Evolutionary conservation across 306 rosid genomes (phyloP).

Genomic region (Citrullus mucosospermus): DNA sequence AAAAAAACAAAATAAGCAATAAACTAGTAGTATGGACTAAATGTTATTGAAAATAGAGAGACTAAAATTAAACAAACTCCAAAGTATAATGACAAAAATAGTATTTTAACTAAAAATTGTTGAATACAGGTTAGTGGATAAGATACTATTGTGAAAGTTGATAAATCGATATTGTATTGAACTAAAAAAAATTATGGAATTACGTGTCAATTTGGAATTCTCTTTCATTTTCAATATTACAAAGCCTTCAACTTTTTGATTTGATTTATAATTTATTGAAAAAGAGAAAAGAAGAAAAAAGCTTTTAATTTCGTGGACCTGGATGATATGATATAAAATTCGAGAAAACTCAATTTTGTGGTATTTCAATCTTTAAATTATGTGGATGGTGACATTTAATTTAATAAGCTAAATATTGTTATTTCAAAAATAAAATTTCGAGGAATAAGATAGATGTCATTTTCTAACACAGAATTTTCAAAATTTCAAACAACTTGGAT

Average conservation of each 20-base stretch:
- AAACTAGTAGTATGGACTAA: too few species aligned
- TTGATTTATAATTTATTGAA: neutral
- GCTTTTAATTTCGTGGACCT: neutral
- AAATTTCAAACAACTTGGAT: conserved; percentile 5
- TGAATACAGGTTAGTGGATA: too few species aligned
- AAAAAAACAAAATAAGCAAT: too few species aligned
- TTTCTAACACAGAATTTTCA: neutral
- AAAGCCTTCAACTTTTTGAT: neutral
- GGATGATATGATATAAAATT: neutral
- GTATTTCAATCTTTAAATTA: neutral
- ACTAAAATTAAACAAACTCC: too few species aligned
- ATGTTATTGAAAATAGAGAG: too few species aligned
- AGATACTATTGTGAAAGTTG: too few species aligned
- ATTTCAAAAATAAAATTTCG: neutral
- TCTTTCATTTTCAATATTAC: neutral
- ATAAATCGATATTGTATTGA: too few species aligned
- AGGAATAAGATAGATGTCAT: conserved; percentile 3
- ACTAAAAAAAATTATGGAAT: too few species aligned
- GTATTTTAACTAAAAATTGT: too few species aligned
- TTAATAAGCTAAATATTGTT: neutral
- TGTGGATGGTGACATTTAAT: neutral
- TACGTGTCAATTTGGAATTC: neutral
- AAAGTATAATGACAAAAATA: too few species aligned
- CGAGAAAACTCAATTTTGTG: neutral
- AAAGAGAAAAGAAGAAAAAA: neutral